phyloP scores from a whole-genome alignment of 176 grass and related monocot species.

The Bolboschoenus planiculmis region DNA sequence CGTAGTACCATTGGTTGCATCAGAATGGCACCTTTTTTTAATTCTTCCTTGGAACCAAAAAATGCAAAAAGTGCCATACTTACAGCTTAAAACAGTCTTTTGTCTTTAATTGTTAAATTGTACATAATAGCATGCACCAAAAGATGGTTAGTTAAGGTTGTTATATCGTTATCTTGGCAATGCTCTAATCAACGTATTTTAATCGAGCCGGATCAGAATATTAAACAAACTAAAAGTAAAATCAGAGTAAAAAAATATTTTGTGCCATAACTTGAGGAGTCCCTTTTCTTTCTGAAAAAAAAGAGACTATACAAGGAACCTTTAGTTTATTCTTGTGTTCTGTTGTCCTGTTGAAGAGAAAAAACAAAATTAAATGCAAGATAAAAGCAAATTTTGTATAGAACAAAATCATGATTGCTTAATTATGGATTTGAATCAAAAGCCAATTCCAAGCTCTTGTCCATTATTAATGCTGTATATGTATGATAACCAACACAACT shows the following conservation, averaged over 20 bases:
- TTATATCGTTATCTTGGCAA: not conserved
- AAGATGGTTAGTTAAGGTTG: not conserved
- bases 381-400: not conserved
- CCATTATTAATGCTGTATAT: not conserved
- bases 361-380: no score
- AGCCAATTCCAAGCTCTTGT: not conserved
- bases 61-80: constrained; percentile 19
- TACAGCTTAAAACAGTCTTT: constrained; percentile 2
- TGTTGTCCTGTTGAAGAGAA: not conserved
- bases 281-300: not conserved
- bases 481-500: not conserved
- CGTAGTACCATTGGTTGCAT: not conserved
- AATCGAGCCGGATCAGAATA: not conserved
- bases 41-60: constrained; percentile 9
- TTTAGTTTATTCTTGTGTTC: not conserved
- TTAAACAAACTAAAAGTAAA: not conserved
- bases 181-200: not conserved
- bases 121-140: not conserved
- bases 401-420: not conserved
- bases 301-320: not conserved
- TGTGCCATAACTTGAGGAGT: not conserved
- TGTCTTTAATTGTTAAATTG: constrained; percentile 4
- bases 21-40: not conserved
- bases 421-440: not conserved
- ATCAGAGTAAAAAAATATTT: not conserved